Evolutionary conservation across 768 basidiomycete genomes (phyloP).

Genomic region (Artomyces pyxidatus): DNA sequence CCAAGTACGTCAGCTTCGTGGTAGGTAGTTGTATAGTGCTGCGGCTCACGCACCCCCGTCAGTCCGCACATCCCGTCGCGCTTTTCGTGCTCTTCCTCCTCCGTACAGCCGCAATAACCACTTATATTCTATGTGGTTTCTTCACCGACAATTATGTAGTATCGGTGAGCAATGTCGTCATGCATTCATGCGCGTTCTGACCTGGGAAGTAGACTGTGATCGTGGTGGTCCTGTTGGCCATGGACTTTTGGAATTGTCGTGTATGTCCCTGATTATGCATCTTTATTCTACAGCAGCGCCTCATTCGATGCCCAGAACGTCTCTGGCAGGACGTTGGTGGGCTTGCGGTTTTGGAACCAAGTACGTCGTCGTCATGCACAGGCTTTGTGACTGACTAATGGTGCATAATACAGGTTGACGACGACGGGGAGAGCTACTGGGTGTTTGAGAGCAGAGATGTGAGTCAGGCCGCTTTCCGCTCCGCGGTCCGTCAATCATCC

Average conservation of each 20-base stretch:
- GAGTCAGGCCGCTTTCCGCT: slow-evolving; percentile 23
- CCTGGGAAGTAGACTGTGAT: slow-evolving; percentile 72
- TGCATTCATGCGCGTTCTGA: too few relatives aligned
- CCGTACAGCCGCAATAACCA: slow-evolving; percentile 77
- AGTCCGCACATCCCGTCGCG: slow-evolving; percentile 77
- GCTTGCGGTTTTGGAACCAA: slow-evolving; percentile 97
- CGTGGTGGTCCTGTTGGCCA: slow-evolving; percentile 88
- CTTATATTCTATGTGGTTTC: slow-evolving; percentile 91
- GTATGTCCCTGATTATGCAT: slow-evolving; percentile 31
- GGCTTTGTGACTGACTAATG: neutral
- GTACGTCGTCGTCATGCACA: slow-evolving; percentile 32
- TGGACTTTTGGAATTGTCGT: slow-evolving; percentile 99
- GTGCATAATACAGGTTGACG: slow-evolving; percentile 61
- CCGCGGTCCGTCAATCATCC: neutral
- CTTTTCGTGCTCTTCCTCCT: slow-evolving; percentile 90
- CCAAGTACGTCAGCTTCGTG: slow-evolving; percentile 39
- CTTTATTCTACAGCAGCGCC: neutral
- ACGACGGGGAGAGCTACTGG: slow-evolving; percentile 95
- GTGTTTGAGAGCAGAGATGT: slow-evolving; percentile 97
- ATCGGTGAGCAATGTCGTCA: slow-evolving; percentile 49
- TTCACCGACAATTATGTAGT: slow-evolving; percentile 89
- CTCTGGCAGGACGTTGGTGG: slow-evolving; percentile 86
- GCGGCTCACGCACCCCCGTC: neutral
- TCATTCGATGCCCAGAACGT: slow-evolving; percentile 62
- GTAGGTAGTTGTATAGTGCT: neutral